These are phyloP conservation scores for Cercospora canescens DNA, from an alignment of 2,329 filamentous ascomycete species.

Conservation along the genomic window DNA sequence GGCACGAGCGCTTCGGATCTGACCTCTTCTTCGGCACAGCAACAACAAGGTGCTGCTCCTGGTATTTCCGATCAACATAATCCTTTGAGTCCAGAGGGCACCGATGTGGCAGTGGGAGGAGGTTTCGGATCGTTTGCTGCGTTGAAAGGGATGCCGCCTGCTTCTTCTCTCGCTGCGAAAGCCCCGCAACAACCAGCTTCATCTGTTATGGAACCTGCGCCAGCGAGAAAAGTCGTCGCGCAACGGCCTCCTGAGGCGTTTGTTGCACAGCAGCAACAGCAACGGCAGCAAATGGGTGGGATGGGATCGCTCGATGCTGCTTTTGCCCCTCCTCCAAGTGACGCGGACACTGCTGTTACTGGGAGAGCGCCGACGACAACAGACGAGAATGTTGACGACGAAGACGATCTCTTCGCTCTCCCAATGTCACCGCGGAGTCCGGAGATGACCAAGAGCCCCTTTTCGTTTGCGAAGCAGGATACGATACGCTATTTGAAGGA, in stretches of 20 bases:
- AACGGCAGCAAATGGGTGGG: slow-evolving; percentile 28
- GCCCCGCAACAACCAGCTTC: slow-evolving; percentile 36
- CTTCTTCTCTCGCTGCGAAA: slow-evolving; percentile 45
- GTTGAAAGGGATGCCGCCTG: slow-evolving; percentile 50
- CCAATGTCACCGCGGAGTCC: slow-evolving; percentile 84
- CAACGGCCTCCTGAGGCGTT: slow-evolving; percentile 37
- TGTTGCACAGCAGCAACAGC: slow-evolving; percentile 39
- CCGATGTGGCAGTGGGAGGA: slow-evolving; percentile 63
- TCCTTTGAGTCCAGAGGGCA: slow-evolving; percentile 62
- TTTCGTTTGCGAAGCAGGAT: slow-evolving; percentile 57
- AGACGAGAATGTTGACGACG: slow-evolving; percentile 52
- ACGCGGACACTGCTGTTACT: slow-evolving; percentile 9
- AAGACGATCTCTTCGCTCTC: slow-evolving; percentile 84
- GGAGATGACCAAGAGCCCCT: slow-evolving; percentile 82
- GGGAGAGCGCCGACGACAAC: background rate
- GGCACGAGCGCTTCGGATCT: slow-evolving; percentile 60
- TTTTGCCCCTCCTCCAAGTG: slow-evolving; percentile 22
- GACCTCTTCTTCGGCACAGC: slow-evolving; percentile 1
- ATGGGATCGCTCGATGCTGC: slow-evolving; percentile 50
- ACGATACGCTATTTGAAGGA: slow-evolving; percentile 34
- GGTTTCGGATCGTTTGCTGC: slow-evolving; percentile 59
- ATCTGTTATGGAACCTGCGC: slow-evolving; percentile 20
- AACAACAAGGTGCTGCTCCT: slow-evolving; percentile 13
- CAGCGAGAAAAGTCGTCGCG: slow-evolving; percentile 26
- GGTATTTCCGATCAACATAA: slow-evolving; percentile 37